Evolutionary conservation across 2,329 filamentous ascomycete genomes (phyloP), one percentile per base, ranked within the genome.

Genomic region (Epichloe sp.): DNA sequence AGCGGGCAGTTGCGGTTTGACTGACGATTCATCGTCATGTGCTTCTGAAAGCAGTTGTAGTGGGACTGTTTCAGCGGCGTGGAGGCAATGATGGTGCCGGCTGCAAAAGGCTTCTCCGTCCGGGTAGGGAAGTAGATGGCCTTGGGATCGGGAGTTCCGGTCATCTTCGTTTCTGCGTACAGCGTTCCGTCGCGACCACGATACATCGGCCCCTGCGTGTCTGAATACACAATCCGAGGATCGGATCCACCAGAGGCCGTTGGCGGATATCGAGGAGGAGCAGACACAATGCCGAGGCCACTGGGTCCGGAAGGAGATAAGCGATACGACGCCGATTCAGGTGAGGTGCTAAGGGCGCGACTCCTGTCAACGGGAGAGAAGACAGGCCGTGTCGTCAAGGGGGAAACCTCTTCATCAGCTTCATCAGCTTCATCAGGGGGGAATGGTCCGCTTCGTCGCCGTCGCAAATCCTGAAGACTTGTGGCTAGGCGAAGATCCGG

Each of bases 1-100:
- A 80, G 65, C 2, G 76, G 68, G 58, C 78, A 75, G 57, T 70
- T 60, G 45, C 59, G 62, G 61, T 80, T 80, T 53, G 65, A 64
- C 49, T 71, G 70, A 38, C 68, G 63, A 50, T 72, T 67, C 72
- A 80, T 76, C 45, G 63, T 67, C 45, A 60, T 60, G 59, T 81
- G 78, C 3, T 61, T 60, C 41, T 71, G 69, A 52, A 74, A 68
- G 62, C 78, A 81, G 52, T 63, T 57, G 55, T 70, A 70, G 54
- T 72, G 70, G 1, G 65, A 63, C 45, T 73, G 67, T 48, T 63
- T 67, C n/a, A 79, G 61, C 2, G 73, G 68, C 7, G 62, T 61
- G 2, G 76, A 66, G 17, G 65, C 63, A 51, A 73, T 66, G 23
- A 77, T 59, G 14, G 65, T 62, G 43, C 67, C 66, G 5, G 67